phyloP scores from a whole-genome alignment of 176 grass and related monocot species.

The Typha latifolia region DNA sequence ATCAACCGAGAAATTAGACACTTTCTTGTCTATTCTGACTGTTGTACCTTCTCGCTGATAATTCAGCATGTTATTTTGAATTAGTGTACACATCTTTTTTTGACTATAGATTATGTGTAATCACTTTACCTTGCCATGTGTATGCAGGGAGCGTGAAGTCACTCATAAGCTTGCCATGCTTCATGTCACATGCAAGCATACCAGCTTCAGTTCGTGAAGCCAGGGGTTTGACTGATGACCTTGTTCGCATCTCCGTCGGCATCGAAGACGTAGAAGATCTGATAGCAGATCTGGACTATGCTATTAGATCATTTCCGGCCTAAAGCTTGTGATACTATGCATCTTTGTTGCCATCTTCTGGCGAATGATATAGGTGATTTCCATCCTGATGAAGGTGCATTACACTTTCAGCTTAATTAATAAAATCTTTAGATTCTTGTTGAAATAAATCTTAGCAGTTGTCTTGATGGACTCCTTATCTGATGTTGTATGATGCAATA shows the following conservation, averaged over 20 bases:
- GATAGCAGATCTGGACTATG: conserved; percentile 68
- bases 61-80: not conserved
- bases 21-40: too few relatives aligned
- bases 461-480: too few relatives aligned
- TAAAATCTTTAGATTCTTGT: too few relatives aligned
- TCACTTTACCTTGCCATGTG: not conserved
- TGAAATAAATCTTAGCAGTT: too few relatives aligned
- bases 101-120: not conserved
- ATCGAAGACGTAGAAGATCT: conserved; percentile 87
- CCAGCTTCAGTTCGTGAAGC: conserved; percentile 48
- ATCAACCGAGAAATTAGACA: too few relatives aligned
- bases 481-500: too few relatives aligned
- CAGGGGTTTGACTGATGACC: conserved; percentile 75
- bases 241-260: conserved; percentile 79
- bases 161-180: conserved; percentile 90
- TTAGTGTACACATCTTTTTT: not conserved
- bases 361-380: not conserved
- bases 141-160: conserved; percentile 91
- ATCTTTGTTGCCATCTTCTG: not conserved
- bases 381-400: not conserved
- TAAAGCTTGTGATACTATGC: conserved; percentile 8
- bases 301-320: conserved; percentile 39
- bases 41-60: too few relatives aligned
- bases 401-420: not conserved
- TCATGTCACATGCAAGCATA: conserved; percentile 96